These are phyloP conservation scores for Ogataea trehalophila DNA, from an alignment of 805 yeast species.

Conservation along the genomic window DNA sequence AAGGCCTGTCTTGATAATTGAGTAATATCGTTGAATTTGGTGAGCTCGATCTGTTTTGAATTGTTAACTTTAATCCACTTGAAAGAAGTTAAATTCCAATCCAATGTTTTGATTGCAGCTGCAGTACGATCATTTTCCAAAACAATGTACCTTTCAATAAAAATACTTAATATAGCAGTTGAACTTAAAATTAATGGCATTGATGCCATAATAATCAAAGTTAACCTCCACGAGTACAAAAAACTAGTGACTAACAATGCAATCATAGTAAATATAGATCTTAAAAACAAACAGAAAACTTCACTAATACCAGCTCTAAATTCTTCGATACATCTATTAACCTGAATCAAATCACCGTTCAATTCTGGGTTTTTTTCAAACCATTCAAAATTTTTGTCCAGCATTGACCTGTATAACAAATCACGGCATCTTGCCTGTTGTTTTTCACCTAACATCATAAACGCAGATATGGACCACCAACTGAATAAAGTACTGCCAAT, in stretches of 20 bases:
- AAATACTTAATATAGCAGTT: constrained; percentile 46
- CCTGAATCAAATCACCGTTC: constrained; percentile 60
- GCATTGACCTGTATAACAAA: constrained; percentile 38
- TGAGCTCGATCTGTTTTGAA: constrained; percentile 49
- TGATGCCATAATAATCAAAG: constrained; percentile 69
- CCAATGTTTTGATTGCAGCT: constrained; percentile 52
- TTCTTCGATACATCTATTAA: constrained; percentile 73
- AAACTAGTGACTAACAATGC: constrained; percentile 62
- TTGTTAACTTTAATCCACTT: constrained; percentile 57
- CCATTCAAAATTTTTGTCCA: constrained; percentile 52
- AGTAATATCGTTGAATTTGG: constrained; percentile 34
- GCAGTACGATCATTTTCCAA: constrained; percentile 55
- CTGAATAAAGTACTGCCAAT: constrained; percentile 37
- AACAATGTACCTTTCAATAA: constrained; percentile 44
- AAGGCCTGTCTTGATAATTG: constrained; percentile 33
- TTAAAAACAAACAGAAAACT: constrained; percentile 52
- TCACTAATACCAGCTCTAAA: constrained; percentile 64
- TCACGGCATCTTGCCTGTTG: constrained; percentile 57
- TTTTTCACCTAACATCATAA: constrained; percentile 70
- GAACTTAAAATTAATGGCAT: constrained; percentile 59
- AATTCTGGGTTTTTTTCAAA: constrained; percentile 52
- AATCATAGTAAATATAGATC: constrained; percentile 47
- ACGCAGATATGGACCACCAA: constrained; percentile 53
- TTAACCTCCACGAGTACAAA: constrained; percentile 78
- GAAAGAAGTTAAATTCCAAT: constrained; percentile 66